Percentiles rank a stretch among this genome's conserved stretches.
Conservation (phyloP, 371 early-diverging fungal genomes). For the Rhizopus stolonifer region DNA sequence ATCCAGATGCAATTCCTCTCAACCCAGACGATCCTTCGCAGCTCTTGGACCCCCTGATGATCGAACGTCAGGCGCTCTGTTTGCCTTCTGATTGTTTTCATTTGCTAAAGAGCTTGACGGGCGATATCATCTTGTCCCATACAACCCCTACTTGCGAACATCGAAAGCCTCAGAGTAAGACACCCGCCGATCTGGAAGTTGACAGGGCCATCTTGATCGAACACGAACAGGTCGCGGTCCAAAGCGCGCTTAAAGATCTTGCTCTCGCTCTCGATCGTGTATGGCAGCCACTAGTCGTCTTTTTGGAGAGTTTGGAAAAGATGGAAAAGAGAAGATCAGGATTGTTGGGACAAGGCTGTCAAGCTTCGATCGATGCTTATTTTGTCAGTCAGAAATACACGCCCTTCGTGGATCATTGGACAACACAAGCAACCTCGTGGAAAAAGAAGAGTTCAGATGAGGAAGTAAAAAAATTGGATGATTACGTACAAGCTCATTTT, state of each 20-base stretch:
- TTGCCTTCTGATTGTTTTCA: conserved; percentile 69
- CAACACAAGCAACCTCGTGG: conserved; percentile 4
- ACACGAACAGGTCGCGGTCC: conserved; percentile 44
- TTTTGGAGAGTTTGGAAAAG: conserved; percentile 40
- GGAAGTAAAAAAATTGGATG: conserved; percentile 55
- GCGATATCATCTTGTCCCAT: conserved; percentile 69
- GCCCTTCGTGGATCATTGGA: conserved; percentile 38
- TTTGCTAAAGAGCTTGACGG: conserved; percentile 68
- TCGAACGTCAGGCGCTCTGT: conserved; percentile 60
- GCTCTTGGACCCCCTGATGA: conserved; percentile 58
- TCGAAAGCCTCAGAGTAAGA: conserved; percentile 60
- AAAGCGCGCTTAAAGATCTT: conserved; percentile 37
- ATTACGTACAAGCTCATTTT: conserved; percentile 50
- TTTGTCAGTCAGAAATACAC: conserved; percentile 25
- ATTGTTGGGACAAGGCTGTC: conserved; percentile 39
- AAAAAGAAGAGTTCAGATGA: conserved; percentile 27
- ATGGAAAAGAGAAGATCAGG: conserved; percentile 31
- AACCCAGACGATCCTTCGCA: conserved; percentile 62
- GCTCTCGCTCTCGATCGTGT: conserved; percentile 29
- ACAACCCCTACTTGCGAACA: conserved; percentile 76
- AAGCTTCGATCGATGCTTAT: conserved; percentile 31
- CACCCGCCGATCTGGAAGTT: conserved; percentile 71
- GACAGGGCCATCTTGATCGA: conserved; percentile 71
- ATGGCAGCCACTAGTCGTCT: conserved; percentile 50
- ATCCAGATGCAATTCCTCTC: conserved; percentile 58